Base-by-base conservation (phyloP, 2,329 filamentous ascomycete species). In the Aspergillus glaucus region DNA sequence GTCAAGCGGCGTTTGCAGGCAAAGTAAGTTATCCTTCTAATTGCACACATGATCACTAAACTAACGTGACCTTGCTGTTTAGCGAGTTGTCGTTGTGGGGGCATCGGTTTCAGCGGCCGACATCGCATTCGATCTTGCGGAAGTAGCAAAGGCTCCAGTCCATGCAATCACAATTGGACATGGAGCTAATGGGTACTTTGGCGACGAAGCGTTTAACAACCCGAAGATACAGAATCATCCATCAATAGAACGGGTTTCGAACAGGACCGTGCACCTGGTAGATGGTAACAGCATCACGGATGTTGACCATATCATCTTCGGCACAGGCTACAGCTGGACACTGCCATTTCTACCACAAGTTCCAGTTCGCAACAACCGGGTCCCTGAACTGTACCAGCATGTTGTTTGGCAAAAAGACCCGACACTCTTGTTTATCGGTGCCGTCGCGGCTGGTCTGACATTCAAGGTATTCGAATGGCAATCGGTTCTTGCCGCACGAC, bases 271-370 rank as follows among this genome's bases (percentile, higher is more conserved):
- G 8, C 17, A 17, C 9, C 9, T 40, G n/a, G 37, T 10, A 9
- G 17, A 40, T 14, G 17, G 37, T 2, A 21, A 17, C 3, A 12
- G 17, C 37, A 40, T 40, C 9, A 19, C n/a, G 1, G n/a, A 40
- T 6, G 76, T 85, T 12, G 81, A 85, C 60, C 59, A 76, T 55
- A 71, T 85, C 53, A 76, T 85, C 50, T 82, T 84, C 49, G 80
- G 79, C 21, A 85, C 82, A 0, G 82, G 82, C 1, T 84, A 82
- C 61, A 73, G 68, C 34, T 84, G 79, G 78, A 79, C 78, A 0
- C 60, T 83, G 0, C 80, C 79, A 0, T 84, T 83, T 55, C 60
- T 82, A 0, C 76, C 76, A 0, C 55, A 70, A 2, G 66, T 82
- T 0, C 9, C 32, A 4, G 49, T 49, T 7, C 19, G 39, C 2